Conservation (phyloP, 495 filamentous ascomycete genomes). For the Evernia prunastri region DNA sequence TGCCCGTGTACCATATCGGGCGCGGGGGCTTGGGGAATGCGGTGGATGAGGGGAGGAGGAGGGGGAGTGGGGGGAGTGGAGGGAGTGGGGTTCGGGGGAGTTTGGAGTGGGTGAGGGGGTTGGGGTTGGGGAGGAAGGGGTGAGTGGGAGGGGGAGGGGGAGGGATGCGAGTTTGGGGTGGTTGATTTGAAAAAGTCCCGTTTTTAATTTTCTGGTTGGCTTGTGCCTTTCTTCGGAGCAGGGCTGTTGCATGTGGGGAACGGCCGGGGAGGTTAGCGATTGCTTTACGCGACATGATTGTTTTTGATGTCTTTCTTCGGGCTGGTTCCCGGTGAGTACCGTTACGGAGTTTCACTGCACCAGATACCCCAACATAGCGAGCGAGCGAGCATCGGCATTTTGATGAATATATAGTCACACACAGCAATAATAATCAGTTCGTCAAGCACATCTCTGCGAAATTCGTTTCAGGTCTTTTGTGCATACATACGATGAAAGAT, state of each 20-base stretch:
- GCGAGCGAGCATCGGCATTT: neutral
- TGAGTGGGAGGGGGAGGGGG: slow-evolving; percentile 1
- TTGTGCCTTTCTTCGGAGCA: too few species aligned
- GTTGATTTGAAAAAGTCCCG: too few species aligned
- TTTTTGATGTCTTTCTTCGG: neutral
- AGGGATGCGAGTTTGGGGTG: neutral
- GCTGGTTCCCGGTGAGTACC: slow-evolving; percentile 19
- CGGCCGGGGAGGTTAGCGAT: neutral
- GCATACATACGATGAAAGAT: neutral
- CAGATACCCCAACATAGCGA: neutral
- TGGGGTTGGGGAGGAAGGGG: slow-evolving; percentile 5
- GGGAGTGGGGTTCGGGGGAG: slow-evolving; percentile 9
- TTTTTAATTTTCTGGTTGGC: neutral
- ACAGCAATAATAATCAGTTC: neutral
- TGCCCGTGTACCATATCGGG: slow-evolving; percentile 73
- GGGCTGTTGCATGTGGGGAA: too few species aligned
- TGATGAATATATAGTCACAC: neutral
- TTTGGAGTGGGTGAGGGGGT: slow-evolving; percentile 4
- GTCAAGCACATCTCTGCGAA: neutral
- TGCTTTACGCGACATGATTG: neutral
- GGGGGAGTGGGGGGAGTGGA: slow-evolving; percentile 1
- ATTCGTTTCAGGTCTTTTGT: neutral
- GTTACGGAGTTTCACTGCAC: slow-evolving; percentile 19
- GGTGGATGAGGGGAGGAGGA: slow-evolving; percentile 35
- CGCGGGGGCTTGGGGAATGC: slow-evolving; percentile 86